phyloP scores from a whole-genome alignment of 2,329 filamentous ascomycete genomes.

The Cladophialophora psammophila region DNA sequence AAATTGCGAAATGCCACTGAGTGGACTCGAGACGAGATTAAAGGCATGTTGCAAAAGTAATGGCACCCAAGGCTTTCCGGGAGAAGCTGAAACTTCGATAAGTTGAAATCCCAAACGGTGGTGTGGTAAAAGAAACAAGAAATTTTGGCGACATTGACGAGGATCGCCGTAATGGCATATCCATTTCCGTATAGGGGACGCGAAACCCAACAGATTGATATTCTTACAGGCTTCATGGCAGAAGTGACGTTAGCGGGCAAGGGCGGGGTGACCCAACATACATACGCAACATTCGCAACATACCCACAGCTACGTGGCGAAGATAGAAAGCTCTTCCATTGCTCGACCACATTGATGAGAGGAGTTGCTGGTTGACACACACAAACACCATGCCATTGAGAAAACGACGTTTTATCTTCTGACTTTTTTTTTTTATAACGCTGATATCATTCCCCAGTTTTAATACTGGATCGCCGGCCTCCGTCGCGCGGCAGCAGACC shows the following conservation, averaged over 20 bases:
- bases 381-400: background rate
- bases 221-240: background rate
- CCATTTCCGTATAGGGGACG: background rate
- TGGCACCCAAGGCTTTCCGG: background rate
- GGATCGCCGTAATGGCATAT: conserved; percentile 6
- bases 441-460: conserved; percentile 9
- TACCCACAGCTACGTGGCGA: background rate
- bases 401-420: background rate
- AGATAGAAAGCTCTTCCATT: background rate
- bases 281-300: background rate
- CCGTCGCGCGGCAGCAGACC: background rate
- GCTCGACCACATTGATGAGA: background rate
- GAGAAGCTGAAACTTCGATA: background rate
- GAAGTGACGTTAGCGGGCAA: conserved; percentile 14
- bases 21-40: conserved; percentile 2
- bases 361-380: background rate
- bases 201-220: background rate
- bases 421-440: background rate
- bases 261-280: conserved; percentile 2
- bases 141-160: background rate
- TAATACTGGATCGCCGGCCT: background rate
- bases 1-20: conserved; percentile 12
- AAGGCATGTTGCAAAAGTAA: conserved; percentile 15
- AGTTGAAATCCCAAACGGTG: background rate
- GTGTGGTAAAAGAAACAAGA: background rate